These are phyloP conservation scores for Globisporangium canariense DNA, from an alignment of 352 stramenopile species.

Conservation along the genomic window DNA sequence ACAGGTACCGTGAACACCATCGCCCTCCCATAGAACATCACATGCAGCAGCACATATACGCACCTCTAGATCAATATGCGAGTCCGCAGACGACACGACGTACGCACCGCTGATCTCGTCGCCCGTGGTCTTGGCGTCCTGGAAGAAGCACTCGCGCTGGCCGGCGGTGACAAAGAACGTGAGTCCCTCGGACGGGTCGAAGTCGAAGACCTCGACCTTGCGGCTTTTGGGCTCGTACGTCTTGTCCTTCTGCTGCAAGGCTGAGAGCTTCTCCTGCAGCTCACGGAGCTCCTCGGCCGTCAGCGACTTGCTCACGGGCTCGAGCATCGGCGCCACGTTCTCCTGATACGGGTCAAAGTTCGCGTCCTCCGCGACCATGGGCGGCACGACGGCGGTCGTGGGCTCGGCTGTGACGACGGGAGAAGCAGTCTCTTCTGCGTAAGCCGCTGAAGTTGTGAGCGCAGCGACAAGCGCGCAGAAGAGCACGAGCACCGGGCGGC, in stretches of 20 bases:
- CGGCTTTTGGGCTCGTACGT: constrained; percentile 39
- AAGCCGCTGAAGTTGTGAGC: background rate
- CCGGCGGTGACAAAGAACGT: constrained; percentile 61
- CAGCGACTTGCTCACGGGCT: constrained; percentile 12
- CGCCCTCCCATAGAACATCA: background rate
- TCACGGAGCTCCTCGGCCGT: background rate
- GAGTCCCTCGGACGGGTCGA: constrained; percentile 76
- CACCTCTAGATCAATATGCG: constrained; percentile 64
- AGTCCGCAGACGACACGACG: constrained; percentile 68
- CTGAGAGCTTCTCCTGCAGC: constrained; percentile 3
- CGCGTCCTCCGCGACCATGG: constrained; percentile 40
- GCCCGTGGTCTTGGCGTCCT: constrained; percentile 64
- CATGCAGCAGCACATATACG: background rate
- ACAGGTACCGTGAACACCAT: background rate
- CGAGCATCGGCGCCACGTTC: constrained; percentile 15
- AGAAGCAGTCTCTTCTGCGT: background rate
- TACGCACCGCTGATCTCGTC: constrained; percentile 67
- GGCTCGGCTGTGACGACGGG: constrained; percentile 3
- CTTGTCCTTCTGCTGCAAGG: background rate
- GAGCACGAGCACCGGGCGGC: background rate
- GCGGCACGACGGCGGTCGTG: constrained; percentile 8
- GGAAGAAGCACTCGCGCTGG: constrained; percentile 59
- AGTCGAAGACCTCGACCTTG: constrained; percentile 68
- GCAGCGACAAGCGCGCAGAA: background rate
- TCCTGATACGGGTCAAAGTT: constrained; percentile 63